phyloP scores from a whole-genome alignment of 805 yeast genomes.

The Candida silvatica region DNA sequence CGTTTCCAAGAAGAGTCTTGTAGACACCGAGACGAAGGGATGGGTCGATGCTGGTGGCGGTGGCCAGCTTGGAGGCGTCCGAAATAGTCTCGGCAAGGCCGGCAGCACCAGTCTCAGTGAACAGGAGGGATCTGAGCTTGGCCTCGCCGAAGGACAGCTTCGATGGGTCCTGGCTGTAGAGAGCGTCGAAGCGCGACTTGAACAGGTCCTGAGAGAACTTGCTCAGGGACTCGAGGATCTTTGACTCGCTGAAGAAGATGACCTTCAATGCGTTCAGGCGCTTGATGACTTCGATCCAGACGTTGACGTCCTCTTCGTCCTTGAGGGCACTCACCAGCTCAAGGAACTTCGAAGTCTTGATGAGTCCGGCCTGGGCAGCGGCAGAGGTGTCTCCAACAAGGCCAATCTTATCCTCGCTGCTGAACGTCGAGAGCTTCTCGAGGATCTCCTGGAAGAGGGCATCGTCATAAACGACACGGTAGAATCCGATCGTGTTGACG shows the following conservation, averaged over 20 bases:
- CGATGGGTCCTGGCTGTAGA: slow-evolving; percentile 10
- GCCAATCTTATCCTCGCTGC: slow-evolving; percentile 44
- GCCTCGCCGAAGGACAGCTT: slow-evolving; percentile 17
- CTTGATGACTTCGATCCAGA: slow-evolving; percentile 46
- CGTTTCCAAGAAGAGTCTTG: slow-evolving; percentile 32
- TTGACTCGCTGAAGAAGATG: slow-evolving; percentile 29
- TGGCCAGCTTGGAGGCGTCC: slow-evolving; percentile 8
- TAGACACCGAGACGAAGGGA: slow-evolving; percentile 35
- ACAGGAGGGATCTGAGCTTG: slow-evolving; percentile 29
- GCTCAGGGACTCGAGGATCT: slow-evolving; percentile 19
- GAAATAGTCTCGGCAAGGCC: slow-evolving; percentile 29
- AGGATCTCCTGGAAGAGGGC: slow-evolving; percentile 31
- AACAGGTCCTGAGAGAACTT: slow-evolving; percentile 27
- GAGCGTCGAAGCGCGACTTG: slow-evolving; percentile 20
- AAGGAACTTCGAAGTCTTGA: slow-evolving; percentile 35
- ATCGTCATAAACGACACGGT: slow-evolving; percentile 44
- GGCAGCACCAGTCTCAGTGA: slow-evolving; percentile 31
- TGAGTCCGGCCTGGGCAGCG: slow-evolving; percentile 38
- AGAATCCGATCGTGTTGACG: slow-evolving; percentile 41
- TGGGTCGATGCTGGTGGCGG: slow-evolving; percentile 21
- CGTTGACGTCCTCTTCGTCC: slow-evolving; percentile 32
- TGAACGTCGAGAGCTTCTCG: slow-evolving; percentile 28
- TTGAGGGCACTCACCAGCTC: slow-evolving; percentile 29
- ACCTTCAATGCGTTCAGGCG: slow-evolving; percentile 28
- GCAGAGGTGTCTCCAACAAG: slow-evolving; percentile 44